Percentiles rank a stretch among this genome's conserved stretches.
These are phyloP conservation scores for Penicillium olsonii DNA, from an alignment of 2,329 filamentous ascomycete genomes.

Conservation along the genomic window DNA sequence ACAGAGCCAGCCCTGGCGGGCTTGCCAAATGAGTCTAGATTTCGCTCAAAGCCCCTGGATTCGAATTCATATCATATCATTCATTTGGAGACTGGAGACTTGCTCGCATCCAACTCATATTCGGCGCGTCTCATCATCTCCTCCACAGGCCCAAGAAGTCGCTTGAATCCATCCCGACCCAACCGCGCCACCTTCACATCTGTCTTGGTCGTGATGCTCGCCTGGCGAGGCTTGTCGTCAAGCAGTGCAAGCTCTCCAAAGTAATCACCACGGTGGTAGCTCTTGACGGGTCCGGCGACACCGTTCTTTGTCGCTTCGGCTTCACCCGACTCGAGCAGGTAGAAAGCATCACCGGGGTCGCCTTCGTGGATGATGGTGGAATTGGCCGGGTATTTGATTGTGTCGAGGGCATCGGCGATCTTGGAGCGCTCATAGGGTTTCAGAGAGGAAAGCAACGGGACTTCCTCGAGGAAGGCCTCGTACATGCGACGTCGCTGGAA, in stretches of 20 bases:
- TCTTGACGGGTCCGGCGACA: conserved; percentile 68
- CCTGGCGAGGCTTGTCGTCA: conserved; percentile 90
- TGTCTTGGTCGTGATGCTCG: conserved; percentile 78
- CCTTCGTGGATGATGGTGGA: conserved; percentile 88
- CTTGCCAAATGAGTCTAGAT: conserved; percentile 5
- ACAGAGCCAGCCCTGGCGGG: background rate
- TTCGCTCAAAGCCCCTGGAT: conserved; percentile 1
- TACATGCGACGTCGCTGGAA: conserved; percentile 96
- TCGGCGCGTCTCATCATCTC: conserved; percentile 80
- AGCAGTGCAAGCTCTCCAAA: conserved; percentile 94
- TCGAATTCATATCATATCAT: conserved; percentile 23
- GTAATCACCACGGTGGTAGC: conserved; percentile 90
- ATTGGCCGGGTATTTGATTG: conserved; percentile 77
- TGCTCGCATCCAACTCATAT: conserved; percentile 39
- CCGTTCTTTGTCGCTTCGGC: conserved; percentile 85
- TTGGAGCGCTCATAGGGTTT: conserved; percentile 94
- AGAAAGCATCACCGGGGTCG: conserved; percentile 89
- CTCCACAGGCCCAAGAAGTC: conserved; percentile 87
- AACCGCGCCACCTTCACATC: conserved; percentile 92
- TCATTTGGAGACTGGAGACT: conserved; percentile 27
- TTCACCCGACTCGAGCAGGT: conserved; percentile 82
- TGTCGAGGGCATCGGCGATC: conserved; percentile 94
- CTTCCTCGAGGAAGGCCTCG: conserved; percentile 93
- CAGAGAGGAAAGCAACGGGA: conserved; percentile 78
- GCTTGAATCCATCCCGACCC: conserved; percentile 92